Evolutionary conservation across 2,329 filamentous ascomycete genomes (phyloP).

Genomic region (Davidsoniella virescens): DNA sequence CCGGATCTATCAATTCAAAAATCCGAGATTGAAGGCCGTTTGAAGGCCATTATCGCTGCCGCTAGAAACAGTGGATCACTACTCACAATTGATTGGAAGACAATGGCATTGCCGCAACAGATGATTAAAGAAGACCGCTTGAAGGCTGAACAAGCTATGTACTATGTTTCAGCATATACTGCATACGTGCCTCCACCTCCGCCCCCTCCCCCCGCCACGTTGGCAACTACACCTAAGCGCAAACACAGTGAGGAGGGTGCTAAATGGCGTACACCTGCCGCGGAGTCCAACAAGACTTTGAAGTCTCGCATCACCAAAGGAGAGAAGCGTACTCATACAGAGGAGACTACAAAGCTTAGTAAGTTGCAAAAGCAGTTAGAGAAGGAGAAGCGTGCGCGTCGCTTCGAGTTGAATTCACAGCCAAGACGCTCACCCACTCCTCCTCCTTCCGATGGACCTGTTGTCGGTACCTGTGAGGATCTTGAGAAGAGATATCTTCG

Average conservation of each 20-base stretch:
- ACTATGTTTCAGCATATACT: slow-evolving; percentile 18
- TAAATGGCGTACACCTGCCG: slow-evolving; percentile 4
- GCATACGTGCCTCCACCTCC: slow-evolving; percentile 15
- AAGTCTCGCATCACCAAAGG: slow-evolving; percentile 16
- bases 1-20: slow-evolving; percentile 40
- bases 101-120: slow-evolving; percentile 68
- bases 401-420: slow-evolving; percentile 51
- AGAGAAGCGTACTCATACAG: slow-evolving; percentile 28
- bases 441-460: slow-evolving; percentile 46
- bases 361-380: slow-evolving; percentile 78
- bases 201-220: slow-evolving; percentile 11
- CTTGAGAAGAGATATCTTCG: slow-evolving; percentile 93
- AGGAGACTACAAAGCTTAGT: slow-evolving; percentile 45
- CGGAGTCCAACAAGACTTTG: slow-evolving; percentile 10
- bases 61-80: slow-evolving; percentile 61
- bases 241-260: slow-evolving; percentile 51
- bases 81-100: slow-evolving; percentile 65
- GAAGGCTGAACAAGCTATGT: slow-evolving; percentile 13
- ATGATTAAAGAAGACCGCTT: slow-evolving; percentile 56
- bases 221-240: slow-evolving; percentile 33
- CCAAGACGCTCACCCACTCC: slow-evolving; percentile 40
- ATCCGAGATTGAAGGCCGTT: slow-evolving; percentile 62
- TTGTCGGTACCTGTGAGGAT: slow-evolving; percentile 68
- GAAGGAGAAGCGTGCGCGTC: slow-evolving; percentile 75
- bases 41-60: slow-evolving; percentile 72